These are phyloP conservation scores for Hypericum perforatum DNA, from an alignment of 345 rosid species.

Conservation along the genomic window DNA sequence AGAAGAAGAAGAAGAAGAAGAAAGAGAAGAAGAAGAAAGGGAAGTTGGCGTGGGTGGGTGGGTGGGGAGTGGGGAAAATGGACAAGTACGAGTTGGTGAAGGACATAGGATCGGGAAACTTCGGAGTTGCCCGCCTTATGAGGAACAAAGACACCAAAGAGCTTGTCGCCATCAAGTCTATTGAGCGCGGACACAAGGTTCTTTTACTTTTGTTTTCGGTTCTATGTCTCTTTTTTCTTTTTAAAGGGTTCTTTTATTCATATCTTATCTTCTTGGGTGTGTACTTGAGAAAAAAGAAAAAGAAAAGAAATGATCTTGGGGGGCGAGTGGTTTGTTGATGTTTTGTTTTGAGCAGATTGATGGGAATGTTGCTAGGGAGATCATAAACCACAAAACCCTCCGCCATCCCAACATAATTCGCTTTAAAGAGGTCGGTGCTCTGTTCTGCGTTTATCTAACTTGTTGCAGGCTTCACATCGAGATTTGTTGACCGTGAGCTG, in stretches of 20 bases:
- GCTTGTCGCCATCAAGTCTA: slow-evolving; percentile 6
- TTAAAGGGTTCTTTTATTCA: no score
- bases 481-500: background rate
- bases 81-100: slow-evolving; percentile 6
- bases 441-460: background rate
- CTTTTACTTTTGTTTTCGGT: no score
- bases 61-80: background rate
- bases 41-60: no score
- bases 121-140: slow-evolving; percentile 3
- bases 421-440: slow-evolving; percentile 5
- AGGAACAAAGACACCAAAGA: slow-evolving; percentile 4
- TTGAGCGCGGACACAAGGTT: slow-evolving; percentile 5
- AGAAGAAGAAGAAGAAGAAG: no score
- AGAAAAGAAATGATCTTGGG: background rate
- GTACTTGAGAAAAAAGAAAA: background rate
- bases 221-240: no score
- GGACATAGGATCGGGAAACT: slow-evolving; percentile 4
- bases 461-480: background rate
- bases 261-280: no score
- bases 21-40: no score
- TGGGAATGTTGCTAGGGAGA: slow-evolving; percentile 5
- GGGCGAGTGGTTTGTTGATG: background rate
- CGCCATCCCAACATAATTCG: slow-evolving; percentile 5
- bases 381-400: background rate
- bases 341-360: background rate